Percentiles rank a stretch among this genome's conserved stretches.
phyloP scores from a whole-genome alignment of 192 early-diverging fungal species.

The Coemansia sp. region DNA sequence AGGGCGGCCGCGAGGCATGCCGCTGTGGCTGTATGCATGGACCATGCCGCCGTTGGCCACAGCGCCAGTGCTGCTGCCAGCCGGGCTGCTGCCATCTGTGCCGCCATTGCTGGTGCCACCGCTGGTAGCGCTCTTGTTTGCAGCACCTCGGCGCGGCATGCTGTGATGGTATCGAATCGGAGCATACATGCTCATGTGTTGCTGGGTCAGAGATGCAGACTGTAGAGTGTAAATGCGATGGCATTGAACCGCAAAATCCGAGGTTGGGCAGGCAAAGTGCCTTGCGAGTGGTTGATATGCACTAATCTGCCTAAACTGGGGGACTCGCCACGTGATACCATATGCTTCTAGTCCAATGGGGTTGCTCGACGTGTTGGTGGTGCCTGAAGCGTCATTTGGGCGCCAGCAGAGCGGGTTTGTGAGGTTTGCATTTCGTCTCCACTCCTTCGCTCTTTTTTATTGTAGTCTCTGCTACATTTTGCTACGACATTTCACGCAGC shows the following conservation, averaged over 20 bases:
- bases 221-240: neutral
- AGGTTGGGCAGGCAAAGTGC: too few species aligned
- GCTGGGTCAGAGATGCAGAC: neutral
- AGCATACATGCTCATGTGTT: conserved; percentile 18
- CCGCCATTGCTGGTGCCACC: neutral
- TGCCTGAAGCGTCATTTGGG: too few species aligned
- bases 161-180: conserved; percentile 5
- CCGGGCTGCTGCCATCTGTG: neutral
- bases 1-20: conserved; percentile 7
- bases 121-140: neutral
- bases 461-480: neutral
- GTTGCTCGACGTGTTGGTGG: neutral
- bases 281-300: too few species aligned
- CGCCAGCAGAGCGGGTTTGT: too few species aligned
- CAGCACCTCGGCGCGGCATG: neutral
- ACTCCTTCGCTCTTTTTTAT: neutral
- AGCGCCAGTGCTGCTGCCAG: neutral
- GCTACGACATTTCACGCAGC: too few species aligned
- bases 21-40: conserved; percentile 10
- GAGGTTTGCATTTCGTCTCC: neutral
- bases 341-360: neutral
- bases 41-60: neutral
- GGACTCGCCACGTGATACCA: too few species aligned
- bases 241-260: too few species aligned
- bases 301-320: too few species aligned